Evolutionary conservation across 345 rosid genomes (phyloP), one percentile per base, ranked within the genome.

Genomic region (Lepidium didymum): DNA sequence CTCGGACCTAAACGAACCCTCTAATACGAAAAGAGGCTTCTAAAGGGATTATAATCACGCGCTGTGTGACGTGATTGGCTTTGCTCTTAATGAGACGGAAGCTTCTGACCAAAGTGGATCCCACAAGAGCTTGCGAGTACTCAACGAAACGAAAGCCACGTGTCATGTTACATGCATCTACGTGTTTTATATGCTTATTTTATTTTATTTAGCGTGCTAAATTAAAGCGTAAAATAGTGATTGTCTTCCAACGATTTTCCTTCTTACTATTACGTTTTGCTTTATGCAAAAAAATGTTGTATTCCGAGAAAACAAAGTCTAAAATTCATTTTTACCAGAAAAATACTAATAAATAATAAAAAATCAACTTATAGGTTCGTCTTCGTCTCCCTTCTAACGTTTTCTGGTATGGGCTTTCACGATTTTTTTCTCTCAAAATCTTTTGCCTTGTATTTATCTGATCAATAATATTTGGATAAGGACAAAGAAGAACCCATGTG

Each of bases 381-480:
- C 57, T 29, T 52, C 37, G 0, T 52, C 37, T 52, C 56, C 5
- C 37, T 52, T 14, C 5, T 52, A 29, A 29, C 7, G 21, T 8
- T 29, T 25, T 31, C 27, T 41, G 60, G 34, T 53, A 66, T 66
- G 61, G 70, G 70, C 31, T 3, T 33, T 41, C 41, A 27, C 31
- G 69, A 47, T 40, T 12, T 40, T 27, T n/a, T 13, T 52, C 70
- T 38, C 59, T 25, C 69, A 8, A 52, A 6, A 53, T 38, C 38
- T 38, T 27, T 50, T 2, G 5, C 16, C 35, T 52, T 52, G 58
- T 18, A 10, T 27, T 38, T 52, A 41, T 65, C 51, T 66, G 61
- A 66, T 52, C 61, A 49, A 54, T 51, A 40, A 27, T 41, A 5
- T 66, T 1, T 47, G 42, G 70, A 66, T 53, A 66, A 66, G 40